Percentiles rank a stretch among this genome's conserved stretches.
Evolutionary conservation across 495 filamentous ascomycete genomes (phyloP).

Genomic region (Penicillium canariense): DNA sequence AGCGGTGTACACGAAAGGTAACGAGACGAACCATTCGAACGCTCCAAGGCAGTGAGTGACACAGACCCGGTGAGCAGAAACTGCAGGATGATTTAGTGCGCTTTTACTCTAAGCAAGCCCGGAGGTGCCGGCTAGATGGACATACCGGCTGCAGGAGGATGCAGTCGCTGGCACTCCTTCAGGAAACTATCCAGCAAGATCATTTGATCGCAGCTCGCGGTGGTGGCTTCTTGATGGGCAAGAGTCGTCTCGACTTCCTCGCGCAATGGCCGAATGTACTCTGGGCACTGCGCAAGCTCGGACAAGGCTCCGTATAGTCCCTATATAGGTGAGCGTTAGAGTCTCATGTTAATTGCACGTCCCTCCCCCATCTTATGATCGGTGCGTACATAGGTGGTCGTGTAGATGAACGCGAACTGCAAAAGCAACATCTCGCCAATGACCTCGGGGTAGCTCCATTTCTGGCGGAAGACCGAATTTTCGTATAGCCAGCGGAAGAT

Average conservation of each 20-base stretch:
- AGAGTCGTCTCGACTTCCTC: constrained; percentile 20
- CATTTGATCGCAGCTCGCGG: constrained; percentile 18
- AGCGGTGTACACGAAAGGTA: neutral
- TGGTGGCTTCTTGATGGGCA: constrained; percentile 9
- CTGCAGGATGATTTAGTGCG: constrained; percentile 15
- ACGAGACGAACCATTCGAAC: constrained; percentile 23
- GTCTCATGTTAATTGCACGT: neutral
- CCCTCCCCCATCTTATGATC: neutral
- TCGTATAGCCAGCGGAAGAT: constrained; percentile 29
- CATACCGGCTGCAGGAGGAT: constrained; percentile 27
- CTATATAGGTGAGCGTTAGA: constrained; percentile 5
- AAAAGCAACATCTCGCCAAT: constrained; percentile 26
- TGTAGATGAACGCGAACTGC: constrained; percentile 31
- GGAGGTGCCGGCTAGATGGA: constrained; percentile 3
- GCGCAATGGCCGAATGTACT: constrained; percentile 26
- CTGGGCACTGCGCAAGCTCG: constrained; percentile 26
- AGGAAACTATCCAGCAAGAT: constrained; percentile 29
- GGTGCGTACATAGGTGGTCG: constrained; percentile 23
- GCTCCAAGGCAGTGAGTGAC: constrained; percentile 5
- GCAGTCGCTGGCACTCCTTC: constrained; percentile 30
- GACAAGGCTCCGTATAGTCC: constrained; percentile 22
- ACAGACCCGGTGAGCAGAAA: constrained; percentile 28
- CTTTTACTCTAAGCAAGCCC: neutral
- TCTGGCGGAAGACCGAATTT: constrained; percentile 14
- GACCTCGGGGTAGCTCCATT: constrained; percentile 26